Percentiles rank a stretch among this genome's conserved stretches.
Evolutionary conservation across 2,329 filamentous ascomycete genomes (phyloP).

Genomic region (Diplocarpon rosae): DNA sequence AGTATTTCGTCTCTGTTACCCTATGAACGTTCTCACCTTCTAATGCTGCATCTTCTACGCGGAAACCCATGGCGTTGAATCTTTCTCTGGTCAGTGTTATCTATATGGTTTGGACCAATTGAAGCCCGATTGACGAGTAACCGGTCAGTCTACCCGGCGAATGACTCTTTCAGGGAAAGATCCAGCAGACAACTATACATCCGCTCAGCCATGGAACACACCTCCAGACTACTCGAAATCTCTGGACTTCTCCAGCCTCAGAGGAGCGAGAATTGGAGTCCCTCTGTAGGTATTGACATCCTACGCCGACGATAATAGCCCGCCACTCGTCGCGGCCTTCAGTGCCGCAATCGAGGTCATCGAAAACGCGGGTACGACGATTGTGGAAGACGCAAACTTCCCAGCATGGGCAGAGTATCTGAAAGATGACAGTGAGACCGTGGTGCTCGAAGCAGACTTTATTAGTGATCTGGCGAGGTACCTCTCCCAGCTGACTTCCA

Average conservation of each 20-base stretch:
- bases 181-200: conserved; percentile 51
- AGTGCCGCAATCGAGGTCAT: conserved; percentile 42
- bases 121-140: no score
- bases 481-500: conserved; percentile 42
- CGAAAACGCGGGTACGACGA: conserved; percentile 42
- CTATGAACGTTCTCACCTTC: no score
- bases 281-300: conserved; percentile 42
- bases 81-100: no score
- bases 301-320: conserved; percentile 23
- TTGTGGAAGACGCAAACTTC: conserved; percentile 51
- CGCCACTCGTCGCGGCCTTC: conserved; percentile 42
- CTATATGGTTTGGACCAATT: no score
- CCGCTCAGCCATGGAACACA: conserved; percentile 41
- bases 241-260: conserved; percentile 40
- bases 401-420: conserved; percentile 37
- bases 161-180: conserved; percentile 29
- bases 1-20: no score
- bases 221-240: conserved; percentile 51
- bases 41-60: no score
- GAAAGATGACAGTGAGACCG: conserved; percentile 25
- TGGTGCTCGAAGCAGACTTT: conserved; percentile 49
- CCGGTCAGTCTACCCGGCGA: no score
- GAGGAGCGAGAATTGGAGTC: conserved; percentile 52
- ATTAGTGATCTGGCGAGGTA: conserved; percentile 44
- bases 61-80: no score